These are phyloP conservation scores for Fusarium bactridioides DNA, from an alignment of 2,329 filamentous ascomycete genomes.

Conservation along the genomic window DNA sequence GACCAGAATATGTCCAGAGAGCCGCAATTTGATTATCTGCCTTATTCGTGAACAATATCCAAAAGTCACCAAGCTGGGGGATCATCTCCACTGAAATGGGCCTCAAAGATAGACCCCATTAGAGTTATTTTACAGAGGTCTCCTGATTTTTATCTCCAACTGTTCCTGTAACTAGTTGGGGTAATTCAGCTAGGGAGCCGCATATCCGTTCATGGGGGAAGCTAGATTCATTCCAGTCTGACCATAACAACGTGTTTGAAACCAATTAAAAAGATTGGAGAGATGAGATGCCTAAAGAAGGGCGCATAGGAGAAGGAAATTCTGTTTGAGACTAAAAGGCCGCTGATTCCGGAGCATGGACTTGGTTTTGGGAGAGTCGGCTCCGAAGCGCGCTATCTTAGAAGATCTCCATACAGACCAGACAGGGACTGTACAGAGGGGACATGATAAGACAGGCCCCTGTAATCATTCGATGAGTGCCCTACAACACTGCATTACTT, in stretches of 20 bases:
- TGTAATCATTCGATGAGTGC: background rate
- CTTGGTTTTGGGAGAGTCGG: background rate
- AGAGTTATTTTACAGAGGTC: background rate
- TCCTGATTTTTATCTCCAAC: background rate
- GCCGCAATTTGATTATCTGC: slow-evolving; percentile 18
- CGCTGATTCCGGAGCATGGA: slow-evolving; percentile 12
- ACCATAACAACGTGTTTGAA: background rate
- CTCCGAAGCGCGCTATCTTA: background rate
- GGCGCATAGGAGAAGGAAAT: slow-evolving; percentile 1
- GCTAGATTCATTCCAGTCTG: background rate
- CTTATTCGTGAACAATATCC: slow-evolving; percentile 18
- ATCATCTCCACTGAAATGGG: background rate
- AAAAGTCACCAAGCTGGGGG: slow-evolving; percentile 8
- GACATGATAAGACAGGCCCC: background rate
- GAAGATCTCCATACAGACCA: background rate
- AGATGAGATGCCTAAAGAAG: slow-evolving; percentile 3
- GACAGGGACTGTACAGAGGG: background rate
- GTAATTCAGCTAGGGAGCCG: background rate
- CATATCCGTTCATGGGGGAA: background rate
- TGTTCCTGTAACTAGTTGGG: background rate
- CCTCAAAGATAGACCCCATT: background rate
- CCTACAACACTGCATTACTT: background rate
- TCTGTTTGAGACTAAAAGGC: background rate
- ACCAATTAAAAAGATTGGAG: background rate
- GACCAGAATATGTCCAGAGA: slow-evolving; percentile 22